Percentiles rank a stretch among this genome's conserved stretches.
Evolutionary conservation across 768 basidiomycete genomes (phyloP).

Genomic region (Tricholoma flavovirens): DNA sequence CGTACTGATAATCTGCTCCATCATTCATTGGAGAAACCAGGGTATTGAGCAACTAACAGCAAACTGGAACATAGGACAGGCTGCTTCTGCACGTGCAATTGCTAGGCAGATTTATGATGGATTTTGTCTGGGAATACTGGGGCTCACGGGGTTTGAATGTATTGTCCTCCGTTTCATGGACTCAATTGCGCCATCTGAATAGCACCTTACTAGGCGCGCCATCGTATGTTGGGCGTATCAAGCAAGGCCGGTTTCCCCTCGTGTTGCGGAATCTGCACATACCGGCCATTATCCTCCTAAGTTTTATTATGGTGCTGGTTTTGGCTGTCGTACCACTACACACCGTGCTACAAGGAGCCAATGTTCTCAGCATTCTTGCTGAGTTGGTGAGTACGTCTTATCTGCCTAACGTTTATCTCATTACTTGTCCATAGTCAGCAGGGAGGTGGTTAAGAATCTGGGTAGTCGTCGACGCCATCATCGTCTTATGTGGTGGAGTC

Average conservation of each 20-base stretch:
- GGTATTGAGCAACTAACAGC: conserved; percentile 43
- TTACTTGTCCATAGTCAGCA: conserved; percentile 33
- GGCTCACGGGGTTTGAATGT: conserved; percentile 72
- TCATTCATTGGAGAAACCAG: conserved; percentile 43
- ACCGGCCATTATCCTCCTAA: conserved; percentile 52
- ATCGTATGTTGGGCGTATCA: conserved; percentile 59
- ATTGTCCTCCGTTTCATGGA: conserved; percentile 8
- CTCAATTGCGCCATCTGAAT: not conserved
- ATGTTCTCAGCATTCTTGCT: conserved; percentile 62
- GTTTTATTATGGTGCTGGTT: conserved; percentile 51
- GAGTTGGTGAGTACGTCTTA: conserved; percentile 33
- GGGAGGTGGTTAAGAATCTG: conserved; percentile 58
- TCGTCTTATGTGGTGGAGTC: conserved; percentile 71
- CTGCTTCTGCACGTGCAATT: conserved; percentile 25
- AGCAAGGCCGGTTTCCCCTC: conserved; percentile 45
- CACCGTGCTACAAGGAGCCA: conserved; percentile 42
- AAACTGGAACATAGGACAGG: conserved; percentile 47
- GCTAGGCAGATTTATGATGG: conserved; percentile 55
- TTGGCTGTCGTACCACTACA: conserved; percentile 53
- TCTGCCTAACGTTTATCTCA: not conserved
- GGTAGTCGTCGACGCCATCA: conserved; percentile 60
- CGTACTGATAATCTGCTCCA: conserved; percentile 43
- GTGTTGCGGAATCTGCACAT: conserved; percentile 64
- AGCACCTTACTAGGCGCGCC: conserved; percentile 40
- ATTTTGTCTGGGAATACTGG: conserved; percentile 65